A percentile compares a stretch with the other conserved stretches of the same genome.
These are phyloP conservation scores for Verticillium isaacii DNA, from an alignment of 2,329 filamentous ascomycete species.

Conservation along the genomic window DNA sequence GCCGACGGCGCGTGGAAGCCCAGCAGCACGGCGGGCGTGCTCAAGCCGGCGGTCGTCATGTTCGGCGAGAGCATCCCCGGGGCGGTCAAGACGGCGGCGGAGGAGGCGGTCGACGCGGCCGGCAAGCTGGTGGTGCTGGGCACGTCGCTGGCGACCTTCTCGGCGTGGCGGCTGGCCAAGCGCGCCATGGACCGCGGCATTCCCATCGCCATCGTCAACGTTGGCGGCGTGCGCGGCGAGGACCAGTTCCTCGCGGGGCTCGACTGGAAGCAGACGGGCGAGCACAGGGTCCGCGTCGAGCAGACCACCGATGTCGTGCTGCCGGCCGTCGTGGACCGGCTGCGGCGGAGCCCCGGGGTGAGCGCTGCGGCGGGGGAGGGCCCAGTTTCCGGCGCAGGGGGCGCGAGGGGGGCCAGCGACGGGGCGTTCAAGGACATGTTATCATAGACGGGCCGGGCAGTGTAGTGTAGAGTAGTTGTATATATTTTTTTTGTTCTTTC, in stretches of 20 bases:
- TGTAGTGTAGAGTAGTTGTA: background rate
- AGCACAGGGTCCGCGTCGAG: constrained; percentile 51
- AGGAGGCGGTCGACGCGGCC: constrained; percentile 73
- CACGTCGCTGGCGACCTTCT: constrained; percentile 90
- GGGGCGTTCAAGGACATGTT: constrained; percentile 55
- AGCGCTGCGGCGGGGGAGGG: background rate
- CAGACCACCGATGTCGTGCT: constrained; percentile 53
- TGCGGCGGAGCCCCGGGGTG: constrained; percentile 27
- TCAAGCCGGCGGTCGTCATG: constrained; percentile 94
- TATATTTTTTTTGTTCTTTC: background rate
- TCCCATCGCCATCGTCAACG: constrained; percentile 82
- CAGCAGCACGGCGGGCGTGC: constrained; percentile 65
- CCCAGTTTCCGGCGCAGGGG: background rate
- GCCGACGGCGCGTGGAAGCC: constrained; percentile 72
- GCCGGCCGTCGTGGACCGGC: constrained; percentile 48
- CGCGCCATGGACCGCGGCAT: constrained; percentile 76
- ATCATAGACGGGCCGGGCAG: constrained; percentile 31
- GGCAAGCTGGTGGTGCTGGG: constrained; percentile 75
- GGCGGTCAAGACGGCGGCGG: constrained; percentile 68
- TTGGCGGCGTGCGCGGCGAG: constrained; percentile 79
- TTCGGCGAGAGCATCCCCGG: constrained; percentile 83
- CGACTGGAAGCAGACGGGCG: constrained; percentile 44
- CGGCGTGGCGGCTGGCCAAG: constrained; percentile 86
- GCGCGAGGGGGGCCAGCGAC: constrained; percentile 13
- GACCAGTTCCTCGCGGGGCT: constrained; percentile 63